Conservation (phyloP, 768 basidiomycete genomes). For the Pleurotus ostreatus region DNA sequence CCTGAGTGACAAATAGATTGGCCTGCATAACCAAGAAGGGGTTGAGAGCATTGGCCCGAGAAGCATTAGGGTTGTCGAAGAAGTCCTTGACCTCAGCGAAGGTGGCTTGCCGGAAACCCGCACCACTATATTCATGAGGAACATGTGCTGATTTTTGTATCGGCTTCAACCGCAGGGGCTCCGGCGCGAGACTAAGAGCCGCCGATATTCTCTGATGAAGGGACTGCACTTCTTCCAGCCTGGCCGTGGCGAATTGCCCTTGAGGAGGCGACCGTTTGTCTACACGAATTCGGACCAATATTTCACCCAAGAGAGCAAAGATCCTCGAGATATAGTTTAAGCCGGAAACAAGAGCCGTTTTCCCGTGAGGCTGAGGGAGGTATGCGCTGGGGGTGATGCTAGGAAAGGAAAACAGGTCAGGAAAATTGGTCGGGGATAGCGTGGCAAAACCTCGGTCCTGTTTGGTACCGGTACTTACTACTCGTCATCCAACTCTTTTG, state of each 20-base stretch:
- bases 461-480: constrained; percentile 52
- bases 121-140: constrained; percentile 60
- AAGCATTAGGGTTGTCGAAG: constrained; percentile 88
- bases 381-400: constrained; percentile 85
- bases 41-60: constrained; percentile 80
- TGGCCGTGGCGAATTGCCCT: constrained; percentile 80
- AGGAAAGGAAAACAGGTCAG: constrained; percentile 12
- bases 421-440: constrained; percentile 11
- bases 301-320: constrained; percentile 82
- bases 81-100: constrained; percentile 88
- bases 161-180: constrained; percentile 67
- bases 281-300: constrained; percentile 80
- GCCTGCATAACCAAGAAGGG: constrained; percentile 91
- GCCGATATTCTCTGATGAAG: constrained; percentile 73
- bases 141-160: constrained; percentile 43
- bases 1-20: constrained; percentile 91
- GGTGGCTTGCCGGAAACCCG: constrained; percentile 76
- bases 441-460: constrained; percentile 26
- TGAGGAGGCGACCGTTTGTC: constrained; percentile 84
- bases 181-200: constrained; percentile 73
- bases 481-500: constrained; percentile 85
- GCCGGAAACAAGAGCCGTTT: constrained; percentile 81
- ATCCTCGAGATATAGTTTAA: constrained; percentile 85
- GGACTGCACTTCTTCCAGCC: constrained; percentile 81
- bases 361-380: constrained; percentile 82